phyloP scores from a whole-genome alignment of 1,284 basidiomycete genomes.

The Mycena citricolor region DNA sequence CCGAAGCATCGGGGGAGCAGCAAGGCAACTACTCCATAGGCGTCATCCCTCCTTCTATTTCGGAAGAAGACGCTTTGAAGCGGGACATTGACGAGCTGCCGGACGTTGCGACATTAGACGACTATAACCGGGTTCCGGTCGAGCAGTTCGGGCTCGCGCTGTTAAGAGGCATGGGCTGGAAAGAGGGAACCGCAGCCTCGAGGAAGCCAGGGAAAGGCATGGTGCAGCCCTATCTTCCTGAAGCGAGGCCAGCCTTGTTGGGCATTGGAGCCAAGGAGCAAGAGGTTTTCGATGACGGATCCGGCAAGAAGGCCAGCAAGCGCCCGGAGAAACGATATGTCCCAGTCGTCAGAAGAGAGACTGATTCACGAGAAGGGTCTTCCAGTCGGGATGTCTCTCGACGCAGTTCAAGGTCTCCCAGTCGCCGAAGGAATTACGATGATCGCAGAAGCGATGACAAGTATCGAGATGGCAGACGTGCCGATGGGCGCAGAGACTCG shows the following conservation, averaged over 20 bases:
- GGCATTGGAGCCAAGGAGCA: conserved; percentile 91
- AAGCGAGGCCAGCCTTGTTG: conserved; percentile 77
- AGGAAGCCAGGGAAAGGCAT: conserved; percentile 54
- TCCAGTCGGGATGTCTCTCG: conserved; percentile 27
- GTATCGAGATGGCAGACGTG: conserved; percentile 22
- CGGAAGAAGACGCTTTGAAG: conserved; percentile 78
- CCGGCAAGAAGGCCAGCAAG: conserved; percentile 43
- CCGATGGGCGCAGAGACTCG: conserved; percentile 26
- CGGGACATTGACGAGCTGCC: conserved; percentile 81
- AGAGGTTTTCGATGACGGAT: conserved; percentile 63
- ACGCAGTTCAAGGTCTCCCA: conserved; percentile 39
- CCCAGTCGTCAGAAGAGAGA: conserved; percentile 56
- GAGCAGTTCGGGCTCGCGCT: conserved; percentile 93
- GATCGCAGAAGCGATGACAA: conserved; percentile 29
- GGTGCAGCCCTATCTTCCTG: conserved; percentile 78
- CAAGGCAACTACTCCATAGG: conserved; percentile 44
- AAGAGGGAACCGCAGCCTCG: conserved; percentile 74
- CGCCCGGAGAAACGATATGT: conserved; percentile 72
- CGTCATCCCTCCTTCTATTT: conserved; percentile 56
- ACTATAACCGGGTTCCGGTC: conserved; percentile 90
- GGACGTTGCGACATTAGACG: conserved; percentile 74
- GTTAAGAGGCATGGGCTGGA: conserved; percentile 97
- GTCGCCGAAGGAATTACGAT: conserved; percentile 32
- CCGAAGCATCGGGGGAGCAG: conserved; percentile 42
- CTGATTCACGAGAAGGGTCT: conserved; percentile 29